Percentiles rank a stretch among this genome's conserved stretches.
phyloP scores from a whole-genome alignment of 2,329 filamentous ascomycete genomes.

The Davidsoniella virescens region DNA sequence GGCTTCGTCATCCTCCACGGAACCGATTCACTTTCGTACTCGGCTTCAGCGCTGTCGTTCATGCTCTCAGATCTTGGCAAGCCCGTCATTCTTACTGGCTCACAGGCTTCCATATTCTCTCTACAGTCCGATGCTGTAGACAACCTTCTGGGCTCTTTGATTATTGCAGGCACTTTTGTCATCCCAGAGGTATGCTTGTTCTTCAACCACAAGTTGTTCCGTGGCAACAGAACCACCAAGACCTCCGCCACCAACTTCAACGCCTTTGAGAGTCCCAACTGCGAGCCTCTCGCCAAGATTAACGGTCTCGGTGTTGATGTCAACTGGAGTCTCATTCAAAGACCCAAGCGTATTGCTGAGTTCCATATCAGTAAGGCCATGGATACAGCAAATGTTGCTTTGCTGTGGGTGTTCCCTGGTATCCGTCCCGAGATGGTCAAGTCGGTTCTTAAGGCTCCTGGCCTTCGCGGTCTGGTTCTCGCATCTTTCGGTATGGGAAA shows the following conservation, averaged over 20 bases:
- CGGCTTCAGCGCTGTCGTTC: constrained; percentile 77
- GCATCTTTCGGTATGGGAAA: constrained; percentile 93
- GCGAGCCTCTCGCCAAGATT: constrained; percentile 63
- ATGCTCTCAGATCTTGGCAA: constrained; percentile 87
- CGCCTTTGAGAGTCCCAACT: constrained; percentile 80
- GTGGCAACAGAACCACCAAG: constrained; percentile 78
- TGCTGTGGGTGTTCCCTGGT: constrained; percentile 77
- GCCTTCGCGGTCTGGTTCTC: constrained; percentile 64
- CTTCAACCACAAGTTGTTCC: constrained; percentile 81
- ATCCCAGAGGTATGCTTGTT: constrained; percentile 88
- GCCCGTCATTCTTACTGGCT: constrained; percentile 73
- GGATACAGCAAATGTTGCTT: constrained; percentile 78
- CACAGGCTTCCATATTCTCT: constrained; percentile 74
- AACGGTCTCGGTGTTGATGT: constrained; percentile 68
- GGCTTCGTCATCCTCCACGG: constrained; percentile 84
- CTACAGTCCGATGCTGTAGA: constrained; percentile 84
- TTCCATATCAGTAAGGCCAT: constrained; percentile 61
- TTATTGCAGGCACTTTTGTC: constrained; percentile 82
- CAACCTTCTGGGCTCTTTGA: constrained; percentile 74
- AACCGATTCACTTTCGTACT: constrained; percentile 80
- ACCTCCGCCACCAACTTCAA: constrained; percentile 73
- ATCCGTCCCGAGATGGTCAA: constrained; percentile 91
- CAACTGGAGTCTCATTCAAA: constrained; percentile 60
- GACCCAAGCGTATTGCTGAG: constrained; percentile 56
- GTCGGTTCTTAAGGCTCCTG: constrained; percentile 60